Evolutionary conservation across 2,329 filamentous ascomycete species (phyloP).

Genomic region (Verticillium alfalfae): DNA sequence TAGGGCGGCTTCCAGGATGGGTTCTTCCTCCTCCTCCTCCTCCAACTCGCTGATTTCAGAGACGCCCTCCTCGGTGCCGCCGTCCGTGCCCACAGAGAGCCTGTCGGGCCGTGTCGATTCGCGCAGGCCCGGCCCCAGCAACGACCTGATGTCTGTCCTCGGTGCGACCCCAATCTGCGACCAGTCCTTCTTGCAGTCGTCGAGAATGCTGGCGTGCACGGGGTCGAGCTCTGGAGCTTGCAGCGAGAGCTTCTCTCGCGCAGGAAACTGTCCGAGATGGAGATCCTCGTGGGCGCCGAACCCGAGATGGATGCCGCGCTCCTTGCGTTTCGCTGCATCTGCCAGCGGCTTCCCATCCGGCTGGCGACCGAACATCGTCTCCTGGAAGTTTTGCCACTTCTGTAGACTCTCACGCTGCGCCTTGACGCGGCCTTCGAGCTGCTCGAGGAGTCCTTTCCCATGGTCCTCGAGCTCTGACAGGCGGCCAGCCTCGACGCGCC

Average conservation of each 20-base stretch:
- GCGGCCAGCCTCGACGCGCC: slow-evolving; percentile 54
- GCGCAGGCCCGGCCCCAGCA: slow-evolving; percentile 7
- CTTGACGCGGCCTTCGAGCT: slow-evolving; percentile 63
- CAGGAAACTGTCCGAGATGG: slow-evolving; percentile 29
- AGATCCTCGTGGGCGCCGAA: slow-evolving; percentile 49
- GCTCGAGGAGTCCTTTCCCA: slow-evolving; percentile 54
- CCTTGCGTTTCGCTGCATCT: neutral
- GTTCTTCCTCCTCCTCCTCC: slow-evolving; percentile 18
- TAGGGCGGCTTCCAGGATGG: neutral
- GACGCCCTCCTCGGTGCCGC: slow-evolving; percentile 23
- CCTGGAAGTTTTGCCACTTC: slow-evolving; percentile 67
- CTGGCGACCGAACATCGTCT: slow-evolving; percentile 34
- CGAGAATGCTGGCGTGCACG: slow-evolving; percentile 39
- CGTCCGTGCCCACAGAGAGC: slow-evolving; percentile 5
- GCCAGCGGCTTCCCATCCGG: slow-evolving; percentile 12
- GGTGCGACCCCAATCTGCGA: slow-evolving; percentile 15
- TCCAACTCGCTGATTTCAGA: slow-evolving; percentile 51
- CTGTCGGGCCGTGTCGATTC: slow-evolving; percentile 6
- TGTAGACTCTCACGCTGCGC: slow-evolving; percentile 63
- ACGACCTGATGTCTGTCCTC: slow-evolving; percentile 14
- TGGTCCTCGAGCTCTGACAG: slow-evolving; percentile 50
- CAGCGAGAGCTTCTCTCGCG: slow-evolving; percentile 16
- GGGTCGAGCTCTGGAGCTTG: slow-evolving; percentile 20
- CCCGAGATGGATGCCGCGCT: slow-evolving; percentile 44
- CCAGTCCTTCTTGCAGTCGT: slow-evolving; percentile 35